Percentiles rank a stretch among this genome's conserved stretches.
Conservation (phyloP, 78 protist species). For the Chrysochromulina parva region DNA sequence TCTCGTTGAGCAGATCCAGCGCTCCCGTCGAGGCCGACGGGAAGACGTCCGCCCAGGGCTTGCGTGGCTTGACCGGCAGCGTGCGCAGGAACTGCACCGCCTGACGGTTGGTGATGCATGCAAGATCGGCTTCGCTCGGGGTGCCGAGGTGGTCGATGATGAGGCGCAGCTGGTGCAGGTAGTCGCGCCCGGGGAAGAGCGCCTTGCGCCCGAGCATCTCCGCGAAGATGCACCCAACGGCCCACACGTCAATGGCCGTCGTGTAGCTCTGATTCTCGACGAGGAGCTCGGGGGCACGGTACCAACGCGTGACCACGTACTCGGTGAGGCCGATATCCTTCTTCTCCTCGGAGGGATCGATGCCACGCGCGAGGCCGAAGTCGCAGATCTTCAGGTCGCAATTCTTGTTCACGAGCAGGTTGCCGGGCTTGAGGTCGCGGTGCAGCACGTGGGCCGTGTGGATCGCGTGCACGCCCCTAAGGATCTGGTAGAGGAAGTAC, state of each 20-base stretch:
- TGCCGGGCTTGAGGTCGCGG: constrained; percentile 94
- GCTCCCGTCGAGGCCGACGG: constrained; percentile 48
- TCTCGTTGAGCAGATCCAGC: constrained; percentile 76
- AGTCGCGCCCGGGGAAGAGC: constrained; percentile 38
- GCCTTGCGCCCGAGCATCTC: constrained; percentile 59
- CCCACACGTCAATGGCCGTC: constrained; percentile 66
- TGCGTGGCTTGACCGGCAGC: not conserved
- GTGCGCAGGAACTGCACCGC: not conserved
- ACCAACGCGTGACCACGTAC: constrained; percentile 81
- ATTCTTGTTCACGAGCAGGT: constrained; percentile 90
- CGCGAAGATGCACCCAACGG: constrained; percentile 70
- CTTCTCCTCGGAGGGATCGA: not conserved
- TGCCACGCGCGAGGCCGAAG: constrained; percentile 44
- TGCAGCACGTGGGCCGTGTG: constrained; percentile 96
- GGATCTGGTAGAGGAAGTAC: constrained; percentile 85
- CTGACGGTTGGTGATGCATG: not conserved
- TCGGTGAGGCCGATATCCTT: constrained; percentile 40
- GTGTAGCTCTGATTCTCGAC: constrained; percentile 29
- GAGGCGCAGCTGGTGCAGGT: constrained; percentile 75
- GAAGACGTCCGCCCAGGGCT: constrained; percentile 23
- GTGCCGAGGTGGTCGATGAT: constrained; percentile 80
- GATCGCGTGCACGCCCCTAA: constrained; percentile 71
- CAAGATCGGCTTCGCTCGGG: constrained; percentile 80
- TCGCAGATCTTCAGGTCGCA: constrained; percentile 89
- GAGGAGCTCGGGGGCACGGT: constrained; percentile 75